Evolutionary conservation across 129 eudicot genomes (phyloP).

Genomic region (Gnaphalium uliginosum): DNA sequence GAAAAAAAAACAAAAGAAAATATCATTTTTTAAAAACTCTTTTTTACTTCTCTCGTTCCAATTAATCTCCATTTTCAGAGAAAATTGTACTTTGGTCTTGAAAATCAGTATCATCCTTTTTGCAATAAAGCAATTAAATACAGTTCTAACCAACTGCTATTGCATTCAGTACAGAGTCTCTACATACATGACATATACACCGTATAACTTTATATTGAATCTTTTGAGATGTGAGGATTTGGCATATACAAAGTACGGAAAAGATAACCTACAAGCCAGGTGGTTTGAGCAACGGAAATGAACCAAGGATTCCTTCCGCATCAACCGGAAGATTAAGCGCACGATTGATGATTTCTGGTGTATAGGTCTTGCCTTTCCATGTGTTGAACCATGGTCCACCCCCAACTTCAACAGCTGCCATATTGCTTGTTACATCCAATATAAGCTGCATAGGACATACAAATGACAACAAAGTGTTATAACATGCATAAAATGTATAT

Average conservation of each 20-base stretch:
- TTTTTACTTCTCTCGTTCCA: too few relatives aligned
- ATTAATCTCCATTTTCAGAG: too few relatives aligned
- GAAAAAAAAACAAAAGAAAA: too few relatives aligned
- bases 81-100: background rate
- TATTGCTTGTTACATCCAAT: conserved; percentile 84
- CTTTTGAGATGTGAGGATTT: background rate
- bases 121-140: background rate
- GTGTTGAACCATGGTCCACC: conserved; percentile 98
- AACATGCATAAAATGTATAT: background rate
- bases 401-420: conserved; percentile 98
- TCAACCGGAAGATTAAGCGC: conserved; percentile 77
- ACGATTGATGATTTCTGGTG: conserved; percentile 71
- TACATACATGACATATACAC: conserved; percentile 11
- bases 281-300: conserved; percentile 79
- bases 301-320: conserved; percentile 64
- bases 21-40: too few relatives aligned
- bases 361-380: conserved; percentile 72
- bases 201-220: background rate
- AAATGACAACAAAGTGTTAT: conserved; percentile 9
- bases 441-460: conserved; percentile 48
- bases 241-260: background rate
- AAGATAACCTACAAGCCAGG: conserved; percentile 64
- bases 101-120: background rate
- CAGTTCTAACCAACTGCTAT: background rate
- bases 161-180: background rate